Percentiles rank a stretch among this genome's conserved stretches.
Evolutionary conservation across 495 filamentous ascomycete species (phyloP).

Genomic region (Daldinia childiae): DNA sequence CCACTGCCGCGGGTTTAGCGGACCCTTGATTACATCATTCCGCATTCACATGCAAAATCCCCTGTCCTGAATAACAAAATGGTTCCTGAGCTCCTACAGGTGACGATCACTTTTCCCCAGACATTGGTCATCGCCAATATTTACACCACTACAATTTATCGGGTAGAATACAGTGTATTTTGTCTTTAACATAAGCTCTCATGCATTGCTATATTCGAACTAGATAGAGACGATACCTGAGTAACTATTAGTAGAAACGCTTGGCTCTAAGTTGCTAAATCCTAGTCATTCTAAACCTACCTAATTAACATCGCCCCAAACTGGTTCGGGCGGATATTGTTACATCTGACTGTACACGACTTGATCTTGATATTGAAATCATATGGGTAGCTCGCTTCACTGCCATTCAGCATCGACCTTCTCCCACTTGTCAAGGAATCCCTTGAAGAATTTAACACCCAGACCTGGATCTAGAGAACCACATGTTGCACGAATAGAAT

Average conservation of each 20-base stretch:
- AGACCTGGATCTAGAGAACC: conserved; percentile 87
- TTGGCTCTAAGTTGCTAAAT: background rate
- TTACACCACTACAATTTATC: background rate
- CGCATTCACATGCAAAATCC: conserved; percentile 1
- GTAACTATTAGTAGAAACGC: background rate
- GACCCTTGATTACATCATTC: conserved; percentile 37
- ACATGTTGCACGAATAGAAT: conserved; percentile 90
- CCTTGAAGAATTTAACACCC: conserved; percentile 87
- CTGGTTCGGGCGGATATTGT: conserved; percentile 12
- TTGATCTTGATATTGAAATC: background rate
- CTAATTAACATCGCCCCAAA: background rate
- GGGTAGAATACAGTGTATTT: background rate
- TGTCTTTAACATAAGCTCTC: background rate
- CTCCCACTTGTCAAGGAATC: conserved; percentile 89
- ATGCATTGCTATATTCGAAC: background rate
- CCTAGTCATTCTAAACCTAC: background rate
- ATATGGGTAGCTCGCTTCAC: conserved; percentile 38
- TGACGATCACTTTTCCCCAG: too few species aligned
- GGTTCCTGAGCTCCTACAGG: background rate
- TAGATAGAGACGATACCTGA: background rate
- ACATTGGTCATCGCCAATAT: too few species aligned
- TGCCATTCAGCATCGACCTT: conserved; percentile 85
- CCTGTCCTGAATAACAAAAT: background rate
- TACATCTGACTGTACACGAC: conserved; percentile 7
- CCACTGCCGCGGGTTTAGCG: background rate